phyloP scores from a whole-genome alignment of 1,284 basidiomycete genomes.

The Pterulicium gracile region DNA sequence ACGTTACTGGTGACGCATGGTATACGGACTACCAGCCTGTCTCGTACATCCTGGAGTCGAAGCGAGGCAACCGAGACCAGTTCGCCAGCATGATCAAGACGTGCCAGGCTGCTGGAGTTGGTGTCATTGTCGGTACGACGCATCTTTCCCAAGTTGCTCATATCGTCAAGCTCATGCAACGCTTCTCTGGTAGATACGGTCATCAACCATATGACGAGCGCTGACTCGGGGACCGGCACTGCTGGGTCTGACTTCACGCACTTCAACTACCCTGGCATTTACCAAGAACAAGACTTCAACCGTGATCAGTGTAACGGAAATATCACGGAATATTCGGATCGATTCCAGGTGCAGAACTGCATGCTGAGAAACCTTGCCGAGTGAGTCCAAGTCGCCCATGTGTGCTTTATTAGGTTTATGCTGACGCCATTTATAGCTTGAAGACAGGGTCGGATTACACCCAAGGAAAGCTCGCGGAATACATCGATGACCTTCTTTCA shows the following conservation, averaged over 20 bases:
- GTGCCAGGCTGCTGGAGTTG: background rate
- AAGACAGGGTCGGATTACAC: slow-evolving; percentile 55
- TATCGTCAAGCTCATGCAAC: no score
- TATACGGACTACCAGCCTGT: slow-evolving; percentile 66
- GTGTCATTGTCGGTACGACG: no score
- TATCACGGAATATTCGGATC: slow-evolving; percentile 44
- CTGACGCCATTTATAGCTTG: slow-evolving; percentile 28
- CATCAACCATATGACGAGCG: background rate
- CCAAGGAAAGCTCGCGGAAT: slow-evolving; percentile 38
- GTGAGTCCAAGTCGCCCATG: slow-evolving; percentile 23
- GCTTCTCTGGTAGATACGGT: background rate
- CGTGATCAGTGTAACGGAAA: slow-evolving; percentile 37
- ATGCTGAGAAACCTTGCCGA: slow-evolving; percentile 48
- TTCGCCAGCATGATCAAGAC: slow-evolving; percentile 16
- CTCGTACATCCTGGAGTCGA: slow-evolving; percentile 48
- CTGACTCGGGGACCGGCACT: background rate
- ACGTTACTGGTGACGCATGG: slow-evolving; percentile 42
- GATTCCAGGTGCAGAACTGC: slow-evolving; percentile 49
- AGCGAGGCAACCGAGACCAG: slow-evolving; percentile 44
- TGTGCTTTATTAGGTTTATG: background rate
- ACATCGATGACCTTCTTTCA: slow-evolving; percentile 49
- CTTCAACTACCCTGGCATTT: slow-evolving; percentile 48
- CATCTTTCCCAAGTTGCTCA: no score
- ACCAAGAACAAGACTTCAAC: slow-evolving; percentile 47
- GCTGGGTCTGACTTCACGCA: slow-evolving; percentile 16